Evolutionary conservation across 2,329 filamentous ascomycete species (phyloP), one percentile per base, ranked within the genome.

Genomic region (Colletotrichum sp.): DNA sequence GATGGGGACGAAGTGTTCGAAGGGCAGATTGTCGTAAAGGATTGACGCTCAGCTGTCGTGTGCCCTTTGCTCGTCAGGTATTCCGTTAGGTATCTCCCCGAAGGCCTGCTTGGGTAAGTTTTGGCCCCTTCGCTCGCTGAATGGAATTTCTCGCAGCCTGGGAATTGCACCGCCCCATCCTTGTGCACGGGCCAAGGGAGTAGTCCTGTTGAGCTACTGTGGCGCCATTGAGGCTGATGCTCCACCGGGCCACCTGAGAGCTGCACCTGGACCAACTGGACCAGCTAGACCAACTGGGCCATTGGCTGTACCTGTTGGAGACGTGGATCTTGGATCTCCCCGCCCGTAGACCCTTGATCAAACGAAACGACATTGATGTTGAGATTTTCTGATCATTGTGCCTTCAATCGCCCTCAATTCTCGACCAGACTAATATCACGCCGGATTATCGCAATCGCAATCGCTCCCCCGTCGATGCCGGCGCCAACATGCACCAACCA

Each of bases 91-190:
- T 52, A 52, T 52, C 69, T 73, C 70, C 73, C 70, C 73, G 36
- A 69, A 49, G 44, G 64, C 70, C 70, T 76, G 70, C 64, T 73
- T 72, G 70, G 59, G 69, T 60, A 69, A 73, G 44, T 60, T 76
- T 75, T 68, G 73, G 39, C 55, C 57, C 69, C 70, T 76, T 60
- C 57, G 36, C 39, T 26, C 57, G 63, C n/a, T 76, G 44, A 69
- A 76, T 76, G 73, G 73, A 76, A 76, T 76, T 76, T 76, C 73
- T 76, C 73, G 73, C 70, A 76, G 70, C 73, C 70, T 76, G 64
- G 69, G 52, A 69, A 24, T 44, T 76, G 73, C 73, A 76, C 73
- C 73, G 73, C 73, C 73, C 44, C 73, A 73, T 64, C 64, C 72
- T 7, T 4, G 63, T 34, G 73, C 73, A 76, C 70, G 73, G 73